Base-by-base conservation (phyloP, 352 stramenopile genomes). In the Elongisporangium undulatum region DNA sequence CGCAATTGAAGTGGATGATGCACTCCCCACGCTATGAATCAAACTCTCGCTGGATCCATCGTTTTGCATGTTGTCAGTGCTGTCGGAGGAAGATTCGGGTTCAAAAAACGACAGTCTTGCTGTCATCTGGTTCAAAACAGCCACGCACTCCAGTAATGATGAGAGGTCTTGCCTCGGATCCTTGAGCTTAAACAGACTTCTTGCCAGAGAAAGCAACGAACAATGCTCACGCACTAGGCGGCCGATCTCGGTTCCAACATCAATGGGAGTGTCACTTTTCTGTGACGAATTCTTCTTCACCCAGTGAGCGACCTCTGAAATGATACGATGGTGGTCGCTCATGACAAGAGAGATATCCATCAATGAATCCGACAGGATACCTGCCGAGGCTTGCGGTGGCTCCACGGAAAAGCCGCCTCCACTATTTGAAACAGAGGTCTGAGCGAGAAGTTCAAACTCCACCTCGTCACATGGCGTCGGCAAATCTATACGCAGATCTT, bases 301-400 rank as follows among this genome's bases (percentile, higher is more conserved):
- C 59, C 72, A 82, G 26, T 73, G 71, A 29, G 78, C 67, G 0
- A 73, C 71, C 61, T 90, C 72, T 1, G 70, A 74, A 22, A 90
- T 50, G n/a, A 90, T 68, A 0, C 71, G 76, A 21, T 90, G 78
- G 55, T 89, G 77, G 23, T 90, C 81, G n/a, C 59, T 89, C 78
- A 90, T 87, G 16, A 90, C 78, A 21, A 90, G 78, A 17, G 81
- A 89, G 50, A 90, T 90, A 49, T 89, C 81, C 51, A 87, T 59
- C 10, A 90, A 61, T 17, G 81, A 85, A 24, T 87, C 72, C 16
- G 78, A 71, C 17, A 90, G 60, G 22, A 75, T 75, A 41, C 9
- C 13, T 4, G 70, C 54, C 1, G 62, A 66, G 10, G 64, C 63
- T 3, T 65, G 58, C 0, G 60, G 50, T 20, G 63, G 49, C 20